These are phyloP conservation scores for Echites panduratus DNA, from an alignment of 257 asterid species.

Conservation along the genomic window DNA sequence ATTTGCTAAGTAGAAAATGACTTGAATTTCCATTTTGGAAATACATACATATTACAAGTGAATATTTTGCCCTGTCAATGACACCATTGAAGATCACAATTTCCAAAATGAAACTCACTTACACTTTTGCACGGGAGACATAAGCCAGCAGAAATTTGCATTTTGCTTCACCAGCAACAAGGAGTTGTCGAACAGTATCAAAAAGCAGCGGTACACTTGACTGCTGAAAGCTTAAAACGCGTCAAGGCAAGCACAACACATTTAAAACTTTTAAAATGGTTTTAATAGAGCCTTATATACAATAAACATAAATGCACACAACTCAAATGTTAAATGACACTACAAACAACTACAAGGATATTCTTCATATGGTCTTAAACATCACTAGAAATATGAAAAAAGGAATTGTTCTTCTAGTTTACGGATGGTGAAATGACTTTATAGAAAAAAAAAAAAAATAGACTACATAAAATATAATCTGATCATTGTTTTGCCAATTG, in stretches of 20 bases:
- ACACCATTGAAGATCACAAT: neutral
- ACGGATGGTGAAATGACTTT: neutral
- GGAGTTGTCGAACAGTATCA: slow-evolving; percentile 64
- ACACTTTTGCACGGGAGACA: slow-evolving; percentile 82
- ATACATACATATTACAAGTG: neutral
- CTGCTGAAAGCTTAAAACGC: slow-evolving; percentile 81
- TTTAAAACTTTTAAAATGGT: neutral
- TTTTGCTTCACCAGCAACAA: slow-evolving; percentile 34
- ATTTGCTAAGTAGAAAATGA: neutral
- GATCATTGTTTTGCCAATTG: neutral
- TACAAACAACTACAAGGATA: neutral
- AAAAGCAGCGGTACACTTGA: slow-evolving; percentile 68
- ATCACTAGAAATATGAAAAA: neutral
- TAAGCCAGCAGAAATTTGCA: slow-evolving; percentile 81
- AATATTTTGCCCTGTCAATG: neutral
- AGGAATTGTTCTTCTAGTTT: neutral
- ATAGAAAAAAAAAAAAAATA: neutral
- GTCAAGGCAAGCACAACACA: slow-evolving; percentile 38
- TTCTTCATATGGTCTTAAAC: neutral
- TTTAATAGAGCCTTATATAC: neutral
- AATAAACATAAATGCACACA: neutral
- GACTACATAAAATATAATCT: too few species aligned
- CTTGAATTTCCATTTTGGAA: neutral
- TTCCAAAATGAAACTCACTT: slow-evolving; percentile 23
- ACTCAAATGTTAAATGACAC: neutral